phyloP scores from a whole-genome alignment of 2,329 filamentous ascomycete genomes.

The Cyphellophora attinorum region DNA sequence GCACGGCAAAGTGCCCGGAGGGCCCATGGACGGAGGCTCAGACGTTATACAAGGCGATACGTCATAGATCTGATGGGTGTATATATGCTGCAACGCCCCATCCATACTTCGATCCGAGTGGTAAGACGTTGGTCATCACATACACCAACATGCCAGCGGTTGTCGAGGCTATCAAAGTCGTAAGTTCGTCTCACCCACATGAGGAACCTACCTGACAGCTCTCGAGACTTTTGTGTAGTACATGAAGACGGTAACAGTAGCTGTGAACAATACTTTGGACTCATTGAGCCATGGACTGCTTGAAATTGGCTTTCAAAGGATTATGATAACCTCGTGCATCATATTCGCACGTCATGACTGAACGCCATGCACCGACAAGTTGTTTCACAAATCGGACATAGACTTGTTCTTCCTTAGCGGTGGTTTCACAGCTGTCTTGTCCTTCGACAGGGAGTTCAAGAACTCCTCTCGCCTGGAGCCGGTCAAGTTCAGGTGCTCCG shows the following conservation, averaged over 20 bases:
- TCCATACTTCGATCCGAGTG: conserved; percentile 16
- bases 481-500: conserved; percentile 45
- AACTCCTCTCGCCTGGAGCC: conserved; percentile 12
- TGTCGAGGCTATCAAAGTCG: conserved; percentile 17
- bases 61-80: conserved; percentile 9
- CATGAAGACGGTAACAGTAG: too few species aligned
- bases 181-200: too few species aligned
- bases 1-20: conserved; percentile 12
- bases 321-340: too few species aligned
- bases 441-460: conserved; percentile 4
- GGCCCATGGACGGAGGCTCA: conserved; percentile 18
- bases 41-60: conserved; percentile 15
- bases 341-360: too few species aligned
- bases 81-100: conserved; percentile 18
- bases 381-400: too few species aligned
- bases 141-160: conserved; percentile 19
- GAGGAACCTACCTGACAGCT: too few species aligned
- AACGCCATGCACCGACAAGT: too few species aligned
- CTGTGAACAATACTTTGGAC: too few species aligned
- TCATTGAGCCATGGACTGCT: too few species aligned
- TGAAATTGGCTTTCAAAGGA: too few species aligned
- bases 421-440: not conserved
- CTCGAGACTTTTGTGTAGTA: too few species aligned
- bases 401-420: conserved; percentile 1
- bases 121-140: conserved; percentile 17